phyloP scores from a whole-genome alignment of 495 filamentous ascomycete genomes.

The Friedmanniomyces endolithicus region DNA sequence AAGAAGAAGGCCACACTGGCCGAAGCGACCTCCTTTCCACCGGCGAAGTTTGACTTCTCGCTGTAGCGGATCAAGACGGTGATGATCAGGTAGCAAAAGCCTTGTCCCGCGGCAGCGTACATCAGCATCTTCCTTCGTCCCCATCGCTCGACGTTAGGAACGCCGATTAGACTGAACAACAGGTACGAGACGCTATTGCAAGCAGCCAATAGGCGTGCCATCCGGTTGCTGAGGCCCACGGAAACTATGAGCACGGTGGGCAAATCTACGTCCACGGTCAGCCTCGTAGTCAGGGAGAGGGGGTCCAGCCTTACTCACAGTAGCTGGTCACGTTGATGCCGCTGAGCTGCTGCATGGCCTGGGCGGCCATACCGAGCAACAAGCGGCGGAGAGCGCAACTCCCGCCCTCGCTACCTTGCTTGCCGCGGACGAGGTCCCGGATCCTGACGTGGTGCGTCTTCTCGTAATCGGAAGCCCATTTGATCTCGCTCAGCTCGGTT shows the following conservation, averaged over 20 bases:
- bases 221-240: conserved; percentile 35
- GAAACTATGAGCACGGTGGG: conserved; percentile 41
- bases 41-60: conserved; percentile 23
- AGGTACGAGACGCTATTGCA: conserved; percentile 41
- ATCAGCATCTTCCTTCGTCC: conserved; percentile 44
- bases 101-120: conserved; percentile 37
- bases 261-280: too few species aligned
- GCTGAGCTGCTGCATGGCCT: conserved; percentile 43
- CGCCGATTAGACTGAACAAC: conserved; percentile 35
- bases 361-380: conserved; percentile 38
- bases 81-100: conserved; percentile 43
- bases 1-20: conserved; percentile 33
- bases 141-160: conserved; percentile 38
- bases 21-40: conserved; percentile 23
- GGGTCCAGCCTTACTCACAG: too few species aligned
- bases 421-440: conserved; percentile 36
- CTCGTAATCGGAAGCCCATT: conserved; percentile 39
- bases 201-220: conserved; percentile 40
- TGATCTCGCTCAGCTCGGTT: conserved; percentile 38
- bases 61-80: conserved; percentile 40
- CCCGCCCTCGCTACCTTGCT: conserved; percentile 26
- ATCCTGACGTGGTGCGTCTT: conserved; percentile 37
- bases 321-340: conserved; percentile 34
- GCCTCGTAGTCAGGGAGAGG: too few species aligned
- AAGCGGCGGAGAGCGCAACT: conserved; percentile 39